These are phyloP conservation scores for Rutstroemia sydowiana DNA, from an alignment of 2,329 filamentous ascomycete species.

Conservation along the genomic window DNA sequence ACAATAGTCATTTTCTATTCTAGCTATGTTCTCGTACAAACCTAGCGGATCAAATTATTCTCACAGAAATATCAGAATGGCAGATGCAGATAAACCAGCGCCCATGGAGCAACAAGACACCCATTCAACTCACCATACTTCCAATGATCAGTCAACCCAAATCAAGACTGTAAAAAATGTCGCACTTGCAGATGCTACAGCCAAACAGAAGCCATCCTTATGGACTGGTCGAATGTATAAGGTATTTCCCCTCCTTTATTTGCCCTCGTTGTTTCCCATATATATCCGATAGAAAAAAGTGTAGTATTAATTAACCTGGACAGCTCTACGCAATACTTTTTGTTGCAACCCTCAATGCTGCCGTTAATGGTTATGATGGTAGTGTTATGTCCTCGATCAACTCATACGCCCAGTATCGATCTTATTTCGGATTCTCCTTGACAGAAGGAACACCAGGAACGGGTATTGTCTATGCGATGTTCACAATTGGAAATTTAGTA, in stretches of 20 bases:
- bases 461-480: constrained; percentile 16
- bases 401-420: constrained; percentile 36
- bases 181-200: not conserved
- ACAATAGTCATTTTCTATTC: not conserved
- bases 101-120: not conserved
- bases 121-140: too few relatives aligned
- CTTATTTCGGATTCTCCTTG: constrained; percentile 14
- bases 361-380: constrained; percentile 40
- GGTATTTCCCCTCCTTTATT: not conserved
- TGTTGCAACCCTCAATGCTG: constrained; percentile 16
- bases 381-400: constrained; percentile 43
- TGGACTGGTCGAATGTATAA: constrained; percentile 4
- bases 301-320: not conserved
- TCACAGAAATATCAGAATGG: not conserved
- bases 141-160: not conserved
- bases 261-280: not conserved
- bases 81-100: not conserved
- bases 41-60: not conserved
- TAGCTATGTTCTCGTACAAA: not conserved
- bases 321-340: constrained; percentile 14
- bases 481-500: constrained; percentile 9
- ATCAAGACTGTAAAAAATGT: not conserved
- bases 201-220: constrained; percentile 1
- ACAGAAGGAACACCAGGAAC: constrained; percentile 15
- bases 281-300: not conserved